Percentiles rank a stretch among this genome's conserved stretches.
Evolutionary conservation across 495 filamentous ascomycete species (phyloP).

Genomic region (Penicillium manginii): DNA sequence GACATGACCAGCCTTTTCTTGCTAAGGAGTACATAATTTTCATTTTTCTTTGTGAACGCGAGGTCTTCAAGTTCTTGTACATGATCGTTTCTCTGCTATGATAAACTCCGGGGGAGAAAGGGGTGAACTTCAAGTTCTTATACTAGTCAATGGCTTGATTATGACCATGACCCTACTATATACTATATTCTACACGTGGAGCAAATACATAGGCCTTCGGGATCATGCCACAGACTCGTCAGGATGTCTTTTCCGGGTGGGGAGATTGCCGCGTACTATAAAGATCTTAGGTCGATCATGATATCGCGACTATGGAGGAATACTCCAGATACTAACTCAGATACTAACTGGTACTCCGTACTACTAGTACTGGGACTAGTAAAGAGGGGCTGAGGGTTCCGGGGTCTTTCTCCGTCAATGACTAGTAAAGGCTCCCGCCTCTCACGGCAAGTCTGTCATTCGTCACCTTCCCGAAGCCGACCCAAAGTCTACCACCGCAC

Average conservation of each 20-base stretch:
- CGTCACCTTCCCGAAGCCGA: not conserved
- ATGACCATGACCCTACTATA: no score
- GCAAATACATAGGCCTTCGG: not conserved
- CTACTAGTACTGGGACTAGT: no score
- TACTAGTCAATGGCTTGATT: no score
- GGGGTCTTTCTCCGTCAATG: no score
- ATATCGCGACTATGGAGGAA: conserved; percentile 5
- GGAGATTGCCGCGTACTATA: conserved; percentile 14
- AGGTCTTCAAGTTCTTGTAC: conserved; percentile 15
- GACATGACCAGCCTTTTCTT: conserved; percentile 25
- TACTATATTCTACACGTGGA: no score
- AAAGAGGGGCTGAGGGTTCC: no score
- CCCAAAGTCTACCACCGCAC: not conserved
- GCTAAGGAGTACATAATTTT: conserved; percentile 28
- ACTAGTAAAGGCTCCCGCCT: no score
- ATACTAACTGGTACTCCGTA: not conserved
- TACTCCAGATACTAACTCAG: no score
- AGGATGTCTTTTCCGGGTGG: conserved; percentile 9
- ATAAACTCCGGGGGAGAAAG: not conserved
- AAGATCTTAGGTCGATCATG: conserved; percentile 14
- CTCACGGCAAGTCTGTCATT: not conserved
- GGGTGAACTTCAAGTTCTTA: not conserved
- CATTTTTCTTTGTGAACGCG: conserved; percentile 3
- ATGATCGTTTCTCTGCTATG: conserved; percentile 18
- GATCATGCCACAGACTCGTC: conserved; percentile 3